phyloP scores from a whole-genome alignment of 257 asterid species.

The Salvia rosmarinus region DNA sequence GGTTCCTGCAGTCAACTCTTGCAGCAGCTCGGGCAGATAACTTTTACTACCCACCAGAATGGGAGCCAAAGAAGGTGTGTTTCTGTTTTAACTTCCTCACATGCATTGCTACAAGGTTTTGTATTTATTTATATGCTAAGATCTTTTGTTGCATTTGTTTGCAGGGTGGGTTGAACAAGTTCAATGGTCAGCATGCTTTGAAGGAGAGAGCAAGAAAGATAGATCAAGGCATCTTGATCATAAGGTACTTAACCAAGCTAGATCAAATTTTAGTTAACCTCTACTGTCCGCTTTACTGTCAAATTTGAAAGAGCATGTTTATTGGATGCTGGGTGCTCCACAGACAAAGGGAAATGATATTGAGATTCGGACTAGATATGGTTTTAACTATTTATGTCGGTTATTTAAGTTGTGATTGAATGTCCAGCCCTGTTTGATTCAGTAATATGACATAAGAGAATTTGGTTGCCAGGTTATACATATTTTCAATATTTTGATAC shows the following conservation, averaged over 20 bases:
- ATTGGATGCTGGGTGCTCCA: background rate
- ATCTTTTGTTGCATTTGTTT: constrained; percentile 28
- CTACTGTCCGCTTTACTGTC: background rate
- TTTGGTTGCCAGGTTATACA: constrained; percentile 1
- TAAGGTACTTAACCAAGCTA: constrained; percentile 59
- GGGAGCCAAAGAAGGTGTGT: constrained; percentile 93
- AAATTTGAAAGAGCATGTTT: background rate
- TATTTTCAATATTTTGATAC: background rate
- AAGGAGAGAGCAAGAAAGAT: constrained; percentile 94
- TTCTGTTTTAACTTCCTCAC: background rate
- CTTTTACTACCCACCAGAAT: constrained; percentile 97
- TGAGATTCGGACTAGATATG: constrained; percentile 7
- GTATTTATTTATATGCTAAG: constrained; percentile 13
- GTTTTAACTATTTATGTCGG: background rate
- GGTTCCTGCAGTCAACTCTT: constrained; percentile 83
- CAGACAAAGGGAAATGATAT: background rate
- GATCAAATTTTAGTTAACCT: background rate
- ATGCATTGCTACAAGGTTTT: background rate
- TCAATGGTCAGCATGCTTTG: constrained; percentile 93
- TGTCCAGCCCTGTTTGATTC: background rate
- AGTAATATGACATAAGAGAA: background rate
- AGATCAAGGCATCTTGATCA: constrained; percentile 93
- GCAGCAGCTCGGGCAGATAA: constrained; percentile 99
- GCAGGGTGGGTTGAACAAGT: constrained; percentile 94
- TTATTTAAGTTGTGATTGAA: background rate